Evolutionary conservation across 139 green algal species (phyloP), one percentile per base, ranked within the genome.

Genomic region (Picochlorum costavermella): DNA sequence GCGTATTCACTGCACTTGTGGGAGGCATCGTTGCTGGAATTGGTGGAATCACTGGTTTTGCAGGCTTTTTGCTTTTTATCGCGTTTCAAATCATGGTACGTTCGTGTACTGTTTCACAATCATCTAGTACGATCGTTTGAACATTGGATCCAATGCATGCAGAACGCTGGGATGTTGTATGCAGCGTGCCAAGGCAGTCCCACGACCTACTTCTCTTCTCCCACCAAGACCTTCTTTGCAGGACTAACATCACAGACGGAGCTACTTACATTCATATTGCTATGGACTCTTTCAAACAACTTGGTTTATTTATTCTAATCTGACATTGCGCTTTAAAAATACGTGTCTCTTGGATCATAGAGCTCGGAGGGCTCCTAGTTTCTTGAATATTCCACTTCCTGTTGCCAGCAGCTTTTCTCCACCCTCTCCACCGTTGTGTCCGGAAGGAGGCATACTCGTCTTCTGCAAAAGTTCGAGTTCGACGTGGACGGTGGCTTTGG

Each of bases 381-480:
- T 84, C 55, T 91, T 91, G 75, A 85, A 92, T 16, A 90, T 79
- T 23, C 81, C 84, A 8, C 64, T 84, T 49, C 53, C 72, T 14
- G 48, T 59, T 12, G 78, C 81, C 58, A 87, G 56, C 61, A 86
- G 61, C 65, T 81, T 82, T 48, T 87, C 77, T 10, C 61, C 63
- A 9, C 80, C 81, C 33, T 40, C 33, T 13, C 33, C 33, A 40
- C 5, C 33, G 11, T 8, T 9, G 0, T 40, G 33, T 13, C 33
- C 33, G 11, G 33, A 6, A 53, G 16, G 12, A 2, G 16, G 16
- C 12, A 6, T 53, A 4, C 67, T 77, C 6, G 72, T 25, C 9
- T 44, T 53, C 44, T 67, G 59, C 40, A 77, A 68, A 31, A 84
- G 45, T 11, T 61, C 68, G n/a, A 86, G 61, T 50, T 84, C 79